A percentile compares a stretch with the other conserved stretches of the same genome.
Evolutionary conservation across 2,329 filamentous ascomycete genomes (phyloP).

Genomic region (Clonostachys byssicola): DNA sequence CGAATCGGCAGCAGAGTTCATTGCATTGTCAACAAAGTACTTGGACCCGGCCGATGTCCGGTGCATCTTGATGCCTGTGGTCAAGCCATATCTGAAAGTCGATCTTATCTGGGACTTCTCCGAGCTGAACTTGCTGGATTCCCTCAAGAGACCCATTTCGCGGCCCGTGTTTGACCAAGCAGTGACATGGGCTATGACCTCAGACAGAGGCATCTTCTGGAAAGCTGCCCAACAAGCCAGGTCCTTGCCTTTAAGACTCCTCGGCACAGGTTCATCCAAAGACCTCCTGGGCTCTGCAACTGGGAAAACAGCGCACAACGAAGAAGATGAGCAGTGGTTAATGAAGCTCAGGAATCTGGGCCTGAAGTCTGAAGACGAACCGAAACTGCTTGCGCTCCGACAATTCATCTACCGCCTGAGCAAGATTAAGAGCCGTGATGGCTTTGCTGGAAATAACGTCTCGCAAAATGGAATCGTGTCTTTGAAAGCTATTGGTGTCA

Average conservation of each 20-base stretch:
- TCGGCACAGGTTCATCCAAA: conserved; percentile 49
- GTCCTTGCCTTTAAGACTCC: conserved; percentile 57
- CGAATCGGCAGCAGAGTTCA: conserved; percentile 80
- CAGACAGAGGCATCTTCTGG: conserved; percentile 85
- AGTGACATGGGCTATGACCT: conserved; percentile 77
- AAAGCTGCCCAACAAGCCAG: conserved; percentile 67
- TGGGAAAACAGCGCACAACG: conserved; percentile 66
- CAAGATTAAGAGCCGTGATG: conserved; percentile 60
- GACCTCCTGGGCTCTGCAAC: conserved; percentile 55
- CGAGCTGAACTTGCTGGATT: conserved; percentile 73
- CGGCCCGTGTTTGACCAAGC: conserved; percentile 81
- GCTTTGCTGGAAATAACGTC: conserved; percentile 18
- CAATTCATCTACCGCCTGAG: conserved; percentile 91
- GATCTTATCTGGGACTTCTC: conserved; percentile 61
- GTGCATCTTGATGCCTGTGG: conserved; percentile 77
- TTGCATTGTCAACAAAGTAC: conserved; percentile 71
- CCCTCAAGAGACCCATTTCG: conserved; percentile 76
- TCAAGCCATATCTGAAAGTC: conserved; percentile 78
- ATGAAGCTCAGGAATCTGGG: conserved; percentile 78
- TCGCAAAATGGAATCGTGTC: conserved; percentile 49
- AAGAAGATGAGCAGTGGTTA: conserved; percentile 95
- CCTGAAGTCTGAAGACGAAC: conserved; percentile 77
- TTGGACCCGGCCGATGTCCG: conserved; percentile 76
- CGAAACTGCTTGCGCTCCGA: conserved; percentile 78
- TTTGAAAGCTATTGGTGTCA: conserved; percentile 71